phyloP scores from a whole-genome alignment of 2,329 filamentous ascomycete genomes.

The Alternaria viburni region DNA sequence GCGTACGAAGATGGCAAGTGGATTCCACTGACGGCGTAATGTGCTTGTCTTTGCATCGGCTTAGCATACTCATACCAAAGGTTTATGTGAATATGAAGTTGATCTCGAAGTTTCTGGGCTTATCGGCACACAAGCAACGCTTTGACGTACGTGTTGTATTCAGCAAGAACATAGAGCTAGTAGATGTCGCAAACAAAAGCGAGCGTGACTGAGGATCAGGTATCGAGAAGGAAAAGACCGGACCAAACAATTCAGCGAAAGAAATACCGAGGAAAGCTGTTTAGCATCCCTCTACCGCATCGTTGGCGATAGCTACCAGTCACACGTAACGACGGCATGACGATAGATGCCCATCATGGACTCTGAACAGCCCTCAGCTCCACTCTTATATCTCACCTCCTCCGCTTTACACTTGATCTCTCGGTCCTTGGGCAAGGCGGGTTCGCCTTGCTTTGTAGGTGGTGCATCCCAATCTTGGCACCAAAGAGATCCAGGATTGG shows the following conservation, averaged over 20 bases:
- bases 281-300: neutral
- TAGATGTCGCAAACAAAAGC: neutral
- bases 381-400: neutral
- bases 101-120: neutral
- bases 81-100: neutral
- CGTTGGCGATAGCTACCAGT: neutral
- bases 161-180: neutral
- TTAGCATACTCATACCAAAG: neutral
- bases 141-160: neutral
- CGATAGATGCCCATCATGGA: too few relatives aligned
- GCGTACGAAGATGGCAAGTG: neutral
- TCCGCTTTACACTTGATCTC: neutral
- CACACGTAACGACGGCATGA: neutral
- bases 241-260: neutral
- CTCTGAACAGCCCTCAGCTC: neutral
- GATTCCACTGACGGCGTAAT: neutral
- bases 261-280: neutral
- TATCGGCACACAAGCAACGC: neutral
- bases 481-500: neutral
- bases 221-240: neutral
- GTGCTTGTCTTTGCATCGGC: neutral
- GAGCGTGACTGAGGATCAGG: neutral
- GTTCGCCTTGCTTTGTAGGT: neutral
- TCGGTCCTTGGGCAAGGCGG: neutral
- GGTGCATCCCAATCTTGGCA: neutral